phyloP scores from a whole-genome alignment of 345 rosid species.

The Rhodamnia argentea region DNA sequence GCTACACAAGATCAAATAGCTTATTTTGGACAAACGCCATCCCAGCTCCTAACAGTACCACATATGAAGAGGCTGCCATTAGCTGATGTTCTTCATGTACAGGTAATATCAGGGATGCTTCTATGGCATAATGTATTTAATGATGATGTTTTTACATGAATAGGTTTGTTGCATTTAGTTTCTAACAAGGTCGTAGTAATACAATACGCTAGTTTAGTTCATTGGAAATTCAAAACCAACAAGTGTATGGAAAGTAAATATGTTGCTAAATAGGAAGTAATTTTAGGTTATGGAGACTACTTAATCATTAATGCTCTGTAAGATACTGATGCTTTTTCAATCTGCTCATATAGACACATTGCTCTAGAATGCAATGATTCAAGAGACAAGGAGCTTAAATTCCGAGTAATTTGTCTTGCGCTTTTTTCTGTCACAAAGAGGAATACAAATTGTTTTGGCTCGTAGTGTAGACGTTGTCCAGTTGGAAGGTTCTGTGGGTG shows the following conservation, averaged over 20 bases:
- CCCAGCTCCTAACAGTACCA: conserved; percentile 83
- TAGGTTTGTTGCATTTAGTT: background rate
- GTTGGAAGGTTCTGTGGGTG: background rate
- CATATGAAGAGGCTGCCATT: conserved; percentile 77
- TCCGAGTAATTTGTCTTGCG: background rate
- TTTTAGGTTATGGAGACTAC: background rate
- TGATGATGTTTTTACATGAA: background rate
- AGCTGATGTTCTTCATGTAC: conserved; percentile 79
- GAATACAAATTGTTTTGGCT: background rate
- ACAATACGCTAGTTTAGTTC: background rate
- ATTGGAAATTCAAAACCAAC: background rate
- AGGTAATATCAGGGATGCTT: conserved; percentile 30
- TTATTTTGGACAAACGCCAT: conserved; percentile 98
- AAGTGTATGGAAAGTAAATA: background rate
- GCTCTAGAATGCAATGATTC: background rate
- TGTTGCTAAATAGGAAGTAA: background rate
- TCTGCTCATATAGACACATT: background rate
- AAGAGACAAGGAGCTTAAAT: background rate
- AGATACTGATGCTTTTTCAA: background rate
- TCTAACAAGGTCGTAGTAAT: background rate
- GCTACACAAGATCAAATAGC: conserved; percentile 98
- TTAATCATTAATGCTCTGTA: background rate
- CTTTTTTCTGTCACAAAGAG: background rate
- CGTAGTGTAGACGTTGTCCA: background rate
- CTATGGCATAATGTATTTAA: background rate